A percentile compares a stretch with the other conserved stretches of the same genome.
Conservation (phyloP, 2,329 filamentous ascomycete genomes). For the Botrytis paeoniae region DNA sequence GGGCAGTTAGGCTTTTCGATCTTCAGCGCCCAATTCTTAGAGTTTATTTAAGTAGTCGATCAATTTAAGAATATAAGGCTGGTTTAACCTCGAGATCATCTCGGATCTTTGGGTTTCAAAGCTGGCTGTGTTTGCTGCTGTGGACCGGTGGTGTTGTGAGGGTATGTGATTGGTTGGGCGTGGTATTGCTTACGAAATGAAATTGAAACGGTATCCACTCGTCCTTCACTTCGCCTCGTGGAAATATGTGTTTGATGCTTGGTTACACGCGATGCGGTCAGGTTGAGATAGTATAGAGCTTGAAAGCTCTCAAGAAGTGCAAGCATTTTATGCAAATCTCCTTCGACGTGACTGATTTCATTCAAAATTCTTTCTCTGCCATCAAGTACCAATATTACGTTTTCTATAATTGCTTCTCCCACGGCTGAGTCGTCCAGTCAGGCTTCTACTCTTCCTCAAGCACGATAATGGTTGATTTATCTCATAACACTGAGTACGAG, state of each 20-base stretch:
- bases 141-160: not conserved
- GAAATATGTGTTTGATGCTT: not conserved
- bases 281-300: not conserved
- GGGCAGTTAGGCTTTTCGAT: not conserved
- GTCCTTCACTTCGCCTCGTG: not conserved
- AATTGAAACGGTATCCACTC: not conserved
- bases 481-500: not conserved
- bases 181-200: not conserved
- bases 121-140: not conserved
- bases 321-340: not conserved
- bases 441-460: not conserved
- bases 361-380: not conserved
- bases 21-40: not conserved
- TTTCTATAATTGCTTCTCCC: not conserved
- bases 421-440: rapidly evolving
- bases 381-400: not conserved
- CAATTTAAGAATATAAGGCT: not conserved
- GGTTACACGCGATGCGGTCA: not conserved
- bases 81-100: not conserved
- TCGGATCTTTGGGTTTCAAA: not conserved
- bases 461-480: not conserved
- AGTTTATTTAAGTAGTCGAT: not conserved
- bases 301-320: not conserved
- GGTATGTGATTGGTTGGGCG: not conserved
- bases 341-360: not conserved